Conservation (phyloP, 257 asterid genomes). For the Datura wrightii region DNA sequence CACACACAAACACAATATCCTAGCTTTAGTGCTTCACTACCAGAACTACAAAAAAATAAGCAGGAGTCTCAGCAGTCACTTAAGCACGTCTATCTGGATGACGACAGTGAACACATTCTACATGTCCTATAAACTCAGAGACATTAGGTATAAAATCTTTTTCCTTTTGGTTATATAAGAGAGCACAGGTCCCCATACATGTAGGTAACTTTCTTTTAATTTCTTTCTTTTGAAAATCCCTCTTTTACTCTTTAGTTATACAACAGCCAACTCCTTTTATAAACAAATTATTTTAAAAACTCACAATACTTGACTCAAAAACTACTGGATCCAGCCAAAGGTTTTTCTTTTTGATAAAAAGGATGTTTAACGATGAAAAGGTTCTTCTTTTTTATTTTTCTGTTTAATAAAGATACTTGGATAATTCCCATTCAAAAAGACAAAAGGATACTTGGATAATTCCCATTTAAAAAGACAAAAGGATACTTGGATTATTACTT, state of each 20-base stretch:
- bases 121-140: slow-evolving; percentile 21
- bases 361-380: no score
- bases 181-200: not conserved
- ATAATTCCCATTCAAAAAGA: no score
- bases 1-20: slow-evolving; percentile 21
- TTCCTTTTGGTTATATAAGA: not conserved
- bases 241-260: slow-evolving; percentile 15
- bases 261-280: slow-evolving; percentile 4
- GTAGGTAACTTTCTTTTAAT: not conserved
- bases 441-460: no score
- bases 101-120: slow-evolving; percentile 26
- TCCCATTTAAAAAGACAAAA: not conserved
- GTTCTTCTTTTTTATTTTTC: no score
- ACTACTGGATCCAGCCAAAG: no score
- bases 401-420: no score
- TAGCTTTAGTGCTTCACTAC: slow-evolving; percentile 8
- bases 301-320: no score
- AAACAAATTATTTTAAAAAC: not conserved
- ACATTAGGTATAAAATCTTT: not conserved
- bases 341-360: no score
- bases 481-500: not conserved
- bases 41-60: slow-evolving; percentile 11
- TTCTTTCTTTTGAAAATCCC: not conserved
- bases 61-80: slow-evolving; percentile 12
- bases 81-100: not conserved